Percentiles rank a stretch among this genome's conserved stretches.
phyloP scores from a whole-genome alignment of 495 filamentous ascomycete species.

The Penicillium egyptiacum region DNA sequence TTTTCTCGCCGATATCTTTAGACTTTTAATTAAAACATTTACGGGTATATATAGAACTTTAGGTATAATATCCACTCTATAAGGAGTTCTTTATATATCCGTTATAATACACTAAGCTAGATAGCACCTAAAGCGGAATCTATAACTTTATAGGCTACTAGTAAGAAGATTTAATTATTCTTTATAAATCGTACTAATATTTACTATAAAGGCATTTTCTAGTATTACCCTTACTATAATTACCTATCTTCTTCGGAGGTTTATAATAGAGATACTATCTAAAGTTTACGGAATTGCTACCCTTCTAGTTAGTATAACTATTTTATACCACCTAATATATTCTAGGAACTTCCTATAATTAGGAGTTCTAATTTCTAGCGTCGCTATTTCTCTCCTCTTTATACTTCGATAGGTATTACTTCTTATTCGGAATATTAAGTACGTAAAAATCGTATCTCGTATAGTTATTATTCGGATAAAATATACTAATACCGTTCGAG shows the following conservation, averaged over 20 bases:
- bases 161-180: slow-evolving; percentile 8
- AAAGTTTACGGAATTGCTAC: background rate
- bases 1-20: slow-evolving; percentile 12
- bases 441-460: background rate
- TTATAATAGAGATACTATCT: slow-evolving; percentile 2
- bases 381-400: slow-evolving; percentile 1
- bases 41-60: slow-evolving; percentile 4
- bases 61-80: slow-evolving; percentile 7
- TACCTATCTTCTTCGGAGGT: background rate
- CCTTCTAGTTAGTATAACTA: background rate
- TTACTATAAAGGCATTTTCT: slow-evolving; percentile 2
- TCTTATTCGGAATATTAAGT: background rate
- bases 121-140: slow-evolving; percentile 4
- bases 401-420: slow-evolving; percentile 1
- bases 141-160: slow-evolving; percentile 14
- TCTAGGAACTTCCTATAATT: background rate
- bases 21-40: slow-evolving; percentile 11
- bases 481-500: background rate
- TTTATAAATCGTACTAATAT: background rate
- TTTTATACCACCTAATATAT: background rate
- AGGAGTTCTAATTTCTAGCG: background rate
- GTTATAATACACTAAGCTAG: slow-evolving; percentile 6
- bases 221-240: background rate
- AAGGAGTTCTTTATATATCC: slow-evolving; percentile 5
- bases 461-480: background rate